Conservation (phyloP, 257 asterid genomes). For the Linaria vulgaris region DNA sequence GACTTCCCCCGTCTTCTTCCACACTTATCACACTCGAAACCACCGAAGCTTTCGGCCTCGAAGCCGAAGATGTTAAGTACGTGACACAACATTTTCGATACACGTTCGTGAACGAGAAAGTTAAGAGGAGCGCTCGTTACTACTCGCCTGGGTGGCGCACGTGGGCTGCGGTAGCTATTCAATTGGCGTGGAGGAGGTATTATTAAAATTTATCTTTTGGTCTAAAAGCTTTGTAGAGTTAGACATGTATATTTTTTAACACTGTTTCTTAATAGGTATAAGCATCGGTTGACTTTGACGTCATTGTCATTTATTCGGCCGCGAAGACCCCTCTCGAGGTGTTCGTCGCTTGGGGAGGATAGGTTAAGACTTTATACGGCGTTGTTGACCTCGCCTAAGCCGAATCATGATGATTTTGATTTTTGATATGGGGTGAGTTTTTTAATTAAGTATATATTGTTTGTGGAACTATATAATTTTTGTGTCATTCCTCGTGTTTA, state of each 20-base stretch:
- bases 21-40: conserved; percentile 76
- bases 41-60: conserved; percentile 88
- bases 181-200: conserved; percentile 91
- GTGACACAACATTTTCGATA: conserved; percentile 96
- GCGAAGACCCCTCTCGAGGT: conserved; percentile 75
- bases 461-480: too few relatives aligned
- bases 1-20: conserved; percentile 87
- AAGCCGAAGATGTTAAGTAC: conserved; percentile 85
- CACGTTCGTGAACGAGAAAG: conserved; percentile 86
- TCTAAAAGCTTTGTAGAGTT: too few relatives aligned
- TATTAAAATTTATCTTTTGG: neutral
- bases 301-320: conserved; percentile 89
- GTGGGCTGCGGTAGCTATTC: conserved; percentile 95
- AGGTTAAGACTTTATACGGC: conserved; percentile 86
- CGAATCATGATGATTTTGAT: conserved; percentile 89
- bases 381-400: conserved; percentile 87
- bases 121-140: conserved; percentile 88
- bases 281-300: conserved; percentile 70
- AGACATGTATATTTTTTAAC: too few relatives aligned
- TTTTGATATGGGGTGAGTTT: conserved; percentile 40
- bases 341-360: conserved; percentile 89
- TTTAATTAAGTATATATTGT: too few relatives aligned
- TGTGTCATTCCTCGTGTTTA: too few relatives aligned
- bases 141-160: conserved; percentile 99
- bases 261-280: too few relatives aligned